These are phyloP conservation scores for Mortierella sp. DNA, from an alignment of 371 early-diverging fungal genomes.

Conservation along the genomic window DNA sequence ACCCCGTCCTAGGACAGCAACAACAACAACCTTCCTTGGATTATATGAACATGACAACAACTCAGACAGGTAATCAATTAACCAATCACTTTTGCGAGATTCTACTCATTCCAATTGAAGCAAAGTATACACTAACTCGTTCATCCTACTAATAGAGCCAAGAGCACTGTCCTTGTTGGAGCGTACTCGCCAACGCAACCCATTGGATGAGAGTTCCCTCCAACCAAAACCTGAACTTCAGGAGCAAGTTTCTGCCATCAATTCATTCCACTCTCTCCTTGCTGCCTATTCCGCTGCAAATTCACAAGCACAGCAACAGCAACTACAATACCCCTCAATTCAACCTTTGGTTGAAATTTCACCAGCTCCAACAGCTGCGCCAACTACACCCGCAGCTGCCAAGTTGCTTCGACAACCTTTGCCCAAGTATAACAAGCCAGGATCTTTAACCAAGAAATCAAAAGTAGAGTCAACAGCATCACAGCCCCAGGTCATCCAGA, in stretches of 20 bases:
- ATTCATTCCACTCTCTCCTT: conserved; percentile 38
- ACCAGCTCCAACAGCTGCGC: conserved; percentile 20
- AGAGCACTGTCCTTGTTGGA: conserved; percentile 47
- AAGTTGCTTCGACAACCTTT: conserved; percentile 43
- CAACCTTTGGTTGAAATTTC: conserved; percentile 9
- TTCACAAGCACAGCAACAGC: conserved; percentile 17
- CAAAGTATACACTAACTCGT: too few species aligned
- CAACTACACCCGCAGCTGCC: conserved; percentile 49
- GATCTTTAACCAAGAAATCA: conserved; percentile 9
- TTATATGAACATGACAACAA: conserved; percentile 19
- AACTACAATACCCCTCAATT: conserved; percentile 9
- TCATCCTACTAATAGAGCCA: conserved; percentile 6
- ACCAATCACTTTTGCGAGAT: background rate
- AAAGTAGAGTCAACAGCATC: conserved; percentile 1
- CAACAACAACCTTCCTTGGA: conserved; percentile 13
- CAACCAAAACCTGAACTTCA: conserved; percentile 19
- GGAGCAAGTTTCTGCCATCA: conserved; percentile 33
- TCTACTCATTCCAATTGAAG: background rate
- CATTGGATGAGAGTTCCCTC: conserved; percentile 11
- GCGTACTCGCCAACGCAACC: conserved; percentile 50
- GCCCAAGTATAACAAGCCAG: conserved; percentile 29
- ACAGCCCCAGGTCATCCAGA: background rate
- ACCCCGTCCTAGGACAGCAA: conserved; percentile 10
- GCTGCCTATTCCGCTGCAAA: conserved; percentile 30
- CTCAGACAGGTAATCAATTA: conserved; percentile 2